Conservation (phyloP, 768 basidiomycete genomes). For the Termitomyces sp. region DNA sequence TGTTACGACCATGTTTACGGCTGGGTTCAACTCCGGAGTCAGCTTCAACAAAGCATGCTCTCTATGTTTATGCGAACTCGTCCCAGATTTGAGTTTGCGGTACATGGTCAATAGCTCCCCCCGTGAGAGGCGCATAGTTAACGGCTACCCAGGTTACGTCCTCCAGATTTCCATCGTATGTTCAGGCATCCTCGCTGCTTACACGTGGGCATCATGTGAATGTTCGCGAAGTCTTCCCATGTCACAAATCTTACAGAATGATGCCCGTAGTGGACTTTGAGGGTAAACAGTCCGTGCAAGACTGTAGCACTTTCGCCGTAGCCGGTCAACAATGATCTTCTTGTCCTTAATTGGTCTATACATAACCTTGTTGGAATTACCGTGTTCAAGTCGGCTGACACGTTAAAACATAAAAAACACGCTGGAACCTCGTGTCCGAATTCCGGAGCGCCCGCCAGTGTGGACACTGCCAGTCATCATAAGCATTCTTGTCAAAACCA, state of each 20-base stretch:
- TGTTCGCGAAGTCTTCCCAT: not conserved
- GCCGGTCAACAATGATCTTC: not conserved
- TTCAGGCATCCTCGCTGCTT: not conserved
- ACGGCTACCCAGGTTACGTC: not conserved
- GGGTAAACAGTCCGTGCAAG: too few species aligned
- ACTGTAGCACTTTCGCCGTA: too few species aligned
- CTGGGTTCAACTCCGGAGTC: not conserved
- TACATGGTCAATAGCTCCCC: not conserved
- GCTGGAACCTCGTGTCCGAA: slow-evolving; percentile 5
- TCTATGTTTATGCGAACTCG: not conserved
- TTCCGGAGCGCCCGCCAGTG: not conserved
- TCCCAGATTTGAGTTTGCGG: not conserved
- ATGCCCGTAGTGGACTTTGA: not conserved
- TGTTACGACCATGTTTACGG: not conserved
- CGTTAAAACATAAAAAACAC: not conserved
- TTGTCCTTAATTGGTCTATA: too few species aligned
- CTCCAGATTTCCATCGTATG: not conserved
- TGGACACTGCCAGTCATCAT: too few species aligned
- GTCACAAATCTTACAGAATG: not conserved
- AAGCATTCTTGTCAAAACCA: too few species aligned
- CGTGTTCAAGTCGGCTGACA: not conserved
- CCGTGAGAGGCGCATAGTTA: not conserved
- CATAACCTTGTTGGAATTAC: too few species aligned
- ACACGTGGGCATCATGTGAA: not conserved
- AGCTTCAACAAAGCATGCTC: too few species aligned